Base-by-base conservation (phyloP, 257 asterid species). In the Lycium ferocissimum region DNA sequence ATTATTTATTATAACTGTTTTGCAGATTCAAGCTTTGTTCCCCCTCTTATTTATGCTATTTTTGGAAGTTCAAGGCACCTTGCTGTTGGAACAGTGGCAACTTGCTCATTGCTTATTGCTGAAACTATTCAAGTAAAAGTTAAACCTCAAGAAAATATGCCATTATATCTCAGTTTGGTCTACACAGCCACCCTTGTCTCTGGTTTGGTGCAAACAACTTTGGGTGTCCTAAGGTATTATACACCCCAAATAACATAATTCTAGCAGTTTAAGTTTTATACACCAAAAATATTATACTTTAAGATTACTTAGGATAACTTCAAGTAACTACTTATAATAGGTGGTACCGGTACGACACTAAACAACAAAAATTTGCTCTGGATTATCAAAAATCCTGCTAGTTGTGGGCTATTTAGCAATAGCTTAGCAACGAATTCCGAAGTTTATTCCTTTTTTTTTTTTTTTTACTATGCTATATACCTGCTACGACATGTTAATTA, bases 41-140 rank as follows among this genome's bases (percentile, higher is more conserved):
- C 99, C 13, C 98, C 99, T 0, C 71, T 95, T 10, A 15, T 94
- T 15, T 95, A 95, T 35, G 94, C 94, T 0, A 17, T 94, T 15
- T 91, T 95, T 3, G 99, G 99, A 59, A 94, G 92, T 86, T 95
- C 98, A 20, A 92, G 88, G 86, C 94, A 94, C 88, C 87, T 94
- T 2, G 99, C 99, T 0, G 98, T 95, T 18, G 98, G 99, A 51
- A 94, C 97, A 17, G 98, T 94, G 83, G 99, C 99, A 3, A 97
- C 99, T 0, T 87, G 93, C 79, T 95, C 99, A 0, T 85, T 95
- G 89, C 86, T 95, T 11, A 88, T 94, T 45, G 93, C 95, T 0
- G 92, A 92, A 69, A 67, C 89, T 8, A 90, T 95, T 58, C 89
- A 85, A 57, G 83, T n/a, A 17, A 85, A 72, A 63, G 98, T 87